Percentiles rank a stretch among this genome's conserved stretches.
These are phyloP conservation scores for Sisymbrium altissimum DNA, from an alignment of 345 rosid genomes.

Conservation along the genomic window DNA sequence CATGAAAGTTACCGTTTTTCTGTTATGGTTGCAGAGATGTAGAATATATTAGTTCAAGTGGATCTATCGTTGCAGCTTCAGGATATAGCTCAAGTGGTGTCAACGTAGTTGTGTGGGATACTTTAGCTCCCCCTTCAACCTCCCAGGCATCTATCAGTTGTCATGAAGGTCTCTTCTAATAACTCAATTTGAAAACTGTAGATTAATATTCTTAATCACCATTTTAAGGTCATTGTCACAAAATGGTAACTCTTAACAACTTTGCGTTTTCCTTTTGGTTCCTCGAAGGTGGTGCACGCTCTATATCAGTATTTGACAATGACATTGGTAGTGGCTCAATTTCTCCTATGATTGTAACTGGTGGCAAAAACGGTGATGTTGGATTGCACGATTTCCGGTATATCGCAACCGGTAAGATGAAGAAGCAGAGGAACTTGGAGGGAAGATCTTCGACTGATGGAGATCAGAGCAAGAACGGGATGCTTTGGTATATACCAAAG, in stretches of 20 bases:
- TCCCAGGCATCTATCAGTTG: constrained; percentile 77
- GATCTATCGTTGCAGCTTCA: constrained; percentile 79
- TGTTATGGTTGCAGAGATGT: constrained; percentile 65
- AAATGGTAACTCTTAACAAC: background rate
- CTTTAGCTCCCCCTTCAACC: constrained; percentile 85
- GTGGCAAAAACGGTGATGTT: constrained; percentile 89
- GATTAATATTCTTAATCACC: background rate
- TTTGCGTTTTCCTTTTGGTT: background rate
- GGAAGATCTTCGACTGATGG: constrained; percentile 39
- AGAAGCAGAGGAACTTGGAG: constrained; percentile 52
- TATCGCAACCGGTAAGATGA: constrained; percentile 81
- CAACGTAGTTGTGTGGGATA: constrained; percentile 93
- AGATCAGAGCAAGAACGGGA: constrained; percentile 64
- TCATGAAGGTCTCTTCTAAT: constrained; percentile 67
- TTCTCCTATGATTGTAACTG: constrained; percentile 88
- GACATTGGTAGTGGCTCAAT: constrained; percentile 84
- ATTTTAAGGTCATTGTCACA: background rate
- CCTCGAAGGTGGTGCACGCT: constrained; percentile 80
- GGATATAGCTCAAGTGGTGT: constrained; percentile 77
- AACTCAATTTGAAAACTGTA: background rate
- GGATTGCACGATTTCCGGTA: constrained; percentile 92
- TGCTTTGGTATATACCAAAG: constrained; percentile 98
- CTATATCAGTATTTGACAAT: constrained; percentile 84
- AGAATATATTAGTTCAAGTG: constrained; percentile 80
- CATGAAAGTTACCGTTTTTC: background rate